Evolutionary conservation across 1,139 yeast species (phyloP).

Genomic region (Saccharomyces hybrid): DNA sequence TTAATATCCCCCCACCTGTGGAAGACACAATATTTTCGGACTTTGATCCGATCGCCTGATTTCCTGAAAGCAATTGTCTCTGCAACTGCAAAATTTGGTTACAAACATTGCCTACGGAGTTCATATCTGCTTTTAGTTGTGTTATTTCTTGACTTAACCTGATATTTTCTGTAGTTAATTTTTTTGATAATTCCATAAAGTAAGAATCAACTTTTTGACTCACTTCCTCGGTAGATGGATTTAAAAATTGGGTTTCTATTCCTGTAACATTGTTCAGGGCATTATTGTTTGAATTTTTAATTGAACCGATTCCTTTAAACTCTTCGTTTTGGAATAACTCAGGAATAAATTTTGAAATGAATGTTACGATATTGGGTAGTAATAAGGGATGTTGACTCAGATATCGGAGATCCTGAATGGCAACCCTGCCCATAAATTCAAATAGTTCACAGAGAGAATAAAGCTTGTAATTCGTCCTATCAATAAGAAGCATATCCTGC

Average conservation of each 20-base stretch:
- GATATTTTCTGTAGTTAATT: slow-evolving; percentile 27
- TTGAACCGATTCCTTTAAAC: slow-evolving; percentile 8
- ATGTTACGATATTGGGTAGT: slow-evolving; percentile 23
- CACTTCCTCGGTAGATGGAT: neutral
- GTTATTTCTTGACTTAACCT: slow-evolving; percentile 27
- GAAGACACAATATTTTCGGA: neutral
- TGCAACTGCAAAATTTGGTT: slow-evolving; percentile 26
- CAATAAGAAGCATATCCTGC: slow-evolving; percentile 23
- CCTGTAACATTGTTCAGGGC: slow-evolving; percentile 4
- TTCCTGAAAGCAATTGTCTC: slow-evolving; percentile 12
- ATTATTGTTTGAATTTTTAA: neutral
- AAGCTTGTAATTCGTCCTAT: slow-evolving; percentile 29
- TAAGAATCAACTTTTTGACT: slow-evolving; percentile 16
- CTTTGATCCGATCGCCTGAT: neutral
- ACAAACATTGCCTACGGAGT: slow-evolving; percentile 21
- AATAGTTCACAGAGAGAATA: slow-evolving; percentile 30
- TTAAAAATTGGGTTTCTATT: neutral
- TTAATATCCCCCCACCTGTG: slow-evolving; percentile 9
- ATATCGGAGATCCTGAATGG: slow-evolving; percentile 28
- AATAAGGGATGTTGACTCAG: slow-evolving; percentile 17
- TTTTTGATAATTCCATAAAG: slow-evolving; percentile 23
- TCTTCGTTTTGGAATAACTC: slow-evolving; percentile 20
- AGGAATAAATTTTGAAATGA: slow-evolving; percentile 23
- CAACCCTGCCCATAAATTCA: slow-evolving; percentile 26
- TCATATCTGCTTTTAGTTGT: slow-evolving; percentile 23